Evolutionary conservation across 208 protist genomes (phyloP).

Genomic region (Leishmania braziliensis): DNA sequence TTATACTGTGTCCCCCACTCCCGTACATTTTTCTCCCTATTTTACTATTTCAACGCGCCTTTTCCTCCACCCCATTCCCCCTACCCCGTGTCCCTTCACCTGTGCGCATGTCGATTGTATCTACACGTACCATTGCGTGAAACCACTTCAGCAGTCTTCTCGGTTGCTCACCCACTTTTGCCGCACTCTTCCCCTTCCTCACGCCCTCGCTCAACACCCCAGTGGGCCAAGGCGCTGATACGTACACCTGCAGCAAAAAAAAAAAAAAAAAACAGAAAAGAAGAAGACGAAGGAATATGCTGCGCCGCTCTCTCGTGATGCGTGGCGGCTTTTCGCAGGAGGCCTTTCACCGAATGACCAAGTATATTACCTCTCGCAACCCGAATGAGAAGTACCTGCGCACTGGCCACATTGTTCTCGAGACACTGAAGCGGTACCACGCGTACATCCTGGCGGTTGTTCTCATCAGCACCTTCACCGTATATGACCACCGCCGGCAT

Average conservation of each 20-base stretch:
- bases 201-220: neutral
- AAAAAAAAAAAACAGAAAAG: no score
- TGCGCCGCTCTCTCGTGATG: constrained; percentile 26
- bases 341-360: constrained; percentile 83
- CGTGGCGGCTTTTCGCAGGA: constrained; percentile 74
- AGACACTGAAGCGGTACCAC: constrained; percentile 84
- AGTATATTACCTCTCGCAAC: constrained; percentile 87
- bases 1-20: neutral
- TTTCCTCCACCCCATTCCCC: neutral
- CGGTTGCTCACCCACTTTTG: neutral
- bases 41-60: neutral
- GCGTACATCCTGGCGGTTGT: constrained; percentile 71
- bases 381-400: constrained; percentile 86
- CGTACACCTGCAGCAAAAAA: neutral
- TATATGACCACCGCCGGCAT: constrained; percentile 67
- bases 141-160: neutral
- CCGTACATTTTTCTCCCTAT: neutral
- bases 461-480: constrained; percentile 62
- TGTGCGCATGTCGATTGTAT: neutral
- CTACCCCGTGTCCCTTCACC: neutral
- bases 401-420: constrained; percentile 80
- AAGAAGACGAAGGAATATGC: constrained; percentile 18
- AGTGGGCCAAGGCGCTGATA: neutral
- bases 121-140: neutral
- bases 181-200: neutral